A percentile compares a stretch with the other conserved stretches of the same genome.
These are phyloP conservation scores for Gossypium turneri DNA, from an alignment of 345 rosid genomes.

Conservation along the genomic window DNA sequence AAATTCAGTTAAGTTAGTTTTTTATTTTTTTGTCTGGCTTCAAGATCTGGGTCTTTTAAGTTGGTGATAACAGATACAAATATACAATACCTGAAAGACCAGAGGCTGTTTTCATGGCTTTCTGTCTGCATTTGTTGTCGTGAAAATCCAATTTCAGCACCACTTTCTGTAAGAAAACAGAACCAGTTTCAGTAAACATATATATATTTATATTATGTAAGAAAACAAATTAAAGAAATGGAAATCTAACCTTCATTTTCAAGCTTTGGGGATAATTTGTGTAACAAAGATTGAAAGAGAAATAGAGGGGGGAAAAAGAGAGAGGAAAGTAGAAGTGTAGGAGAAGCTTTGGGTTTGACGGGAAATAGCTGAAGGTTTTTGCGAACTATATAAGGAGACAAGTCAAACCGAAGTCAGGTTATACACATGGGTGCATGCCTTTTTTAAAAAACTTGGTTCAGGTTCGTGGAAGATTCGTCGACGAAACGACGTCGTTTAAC, in stretches of 20 bases:
- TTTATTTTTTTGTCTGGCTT: neutral
- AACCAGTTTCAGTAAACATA: neutral
- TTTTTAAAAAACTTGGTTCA: neutral
- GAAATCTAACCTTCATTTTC: neutral
- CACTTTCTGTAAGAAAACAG: constrained; percentile 38
- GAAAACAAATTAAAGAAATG: neutral
- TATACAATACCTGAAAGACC: constrained; percentile 39
- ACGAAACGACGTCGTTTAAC: neutral
- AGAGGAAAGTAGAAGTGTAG: neutral
- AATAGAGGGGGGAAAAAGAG: neutral
- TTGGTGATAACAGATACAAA: too few species aligned
- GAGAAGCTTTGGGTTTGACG: neutral
- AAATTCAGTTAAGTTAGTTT: neutral
- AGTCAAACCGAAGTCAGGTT: neutral
- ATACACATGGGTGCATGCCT: neutral
- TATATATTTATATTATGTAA: too few species aligned
- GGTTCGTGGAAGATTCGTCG: neutral
- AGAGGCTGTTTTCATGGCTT: constrained; percentile 49
- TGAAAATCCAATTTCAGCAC: constrained; percentile 41
- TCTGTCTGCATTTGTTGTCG: constrained; percentile 41
- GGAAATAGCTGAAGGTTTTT: neutral
- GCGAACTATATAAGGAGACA: neutral
- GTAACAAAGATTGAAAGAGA: neutral
- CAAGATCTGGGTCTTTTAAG: too few species aligned
- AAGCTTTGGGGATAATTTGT: neutral